These are phyloP conservation scores for Brasilioporus rufonigricans DNA, from an alignment of 768 basidiomycete genomes.

Conservation along the genomic window DNA sequence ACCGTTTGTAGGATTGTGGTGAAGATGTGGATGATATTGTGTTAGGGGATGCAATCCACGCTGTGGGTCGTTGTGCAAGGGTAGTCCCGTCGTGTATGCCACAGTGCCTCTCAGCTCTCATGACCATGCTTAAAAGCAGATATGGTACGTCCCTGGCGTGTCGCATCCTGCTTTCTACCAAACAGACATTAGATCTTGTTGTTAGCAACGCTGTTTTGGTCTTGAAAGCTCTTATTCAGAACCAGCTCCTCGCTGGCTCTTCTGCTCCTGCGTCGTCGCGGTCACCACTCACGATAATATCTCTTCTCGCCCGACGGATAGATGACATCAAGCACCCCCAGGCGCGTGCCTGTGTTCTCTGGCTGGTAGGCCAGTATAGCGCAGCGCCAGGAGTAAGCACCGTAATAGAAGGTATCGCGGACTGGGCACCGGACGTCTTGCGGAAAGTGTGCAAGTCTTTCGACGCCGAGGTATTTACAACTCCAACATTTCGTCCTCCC, in stretches of 20 bases:
- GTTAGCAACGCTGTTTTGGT: slow-evolving; percentile 82
- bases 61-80: slow-evolving; percentile 74
- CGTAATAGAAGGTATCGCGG: slow-evolving; percentile 55
- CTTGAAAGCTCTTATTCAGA: slow-evolving; percentile 80
- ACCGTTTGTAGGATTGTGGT: slow-evolving; percentile 62
- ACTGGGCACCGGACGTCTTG: slow-evolving; percentile 89
- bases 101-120: slow-evolving; percentile 73
- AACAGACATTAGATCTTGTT: slow-evolving; percentile 55
- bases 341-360: slow-evolving; percentile 85
- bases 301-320: slow-evolving; percentile 70
- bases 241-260: slow-evolving; percentile 45
- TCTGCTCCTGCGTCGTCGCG: slow-evolving; percentile 28
- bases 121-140: slow-evolving; percentile 73
- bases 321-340: slow-evolving; percentile 77
- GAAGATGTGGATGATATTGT: slow-evolving; percentile 75
- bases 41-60: slow-evolving; percentile 70
- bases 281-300: slow-evolving; percentile 65
- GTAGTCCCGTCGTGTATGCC: slow-evolving; percentile 64
- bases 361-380: slow-evolving; percentile 92
- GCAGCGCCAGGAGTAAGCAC: slow-evolving; percentile 34
- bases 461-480: slow-evolving; percentile 57
- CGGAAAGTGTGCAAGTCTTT: slow-evolving; percentile 79
- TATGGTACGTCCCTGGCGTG: slow-evolving; percentile 50
- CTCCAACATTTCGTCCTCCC: not conserved
- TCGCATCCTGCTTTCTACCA: not conserved